phyloP scores from a whole-genome alignment of 192 early-diverging fungal species.

The Podila verticillata region DNA sequence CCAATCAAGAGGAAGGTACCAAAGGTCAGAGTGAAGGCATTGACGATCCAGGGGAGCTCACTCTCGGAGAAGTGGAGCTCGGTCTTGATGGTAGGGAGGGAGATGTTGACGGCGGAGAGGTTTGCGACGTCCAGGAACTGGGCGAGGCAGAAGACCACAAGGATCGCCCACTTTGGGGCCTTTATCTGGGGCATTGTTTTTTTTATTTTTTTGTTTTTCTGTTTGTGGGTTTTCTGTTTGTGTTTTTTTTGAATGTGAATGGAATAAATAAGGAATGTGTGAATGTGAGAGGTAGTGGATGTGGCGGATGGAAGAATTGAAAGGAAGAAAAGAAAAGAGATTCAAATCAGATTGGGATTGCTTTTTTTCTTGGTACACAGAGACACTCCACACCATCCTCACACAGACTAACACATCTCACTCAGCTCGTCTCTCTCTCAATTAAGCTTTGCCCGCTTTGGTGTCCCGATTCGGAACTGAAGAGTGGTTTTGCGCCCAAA shows the following conservation, averaged over 20 bases:
- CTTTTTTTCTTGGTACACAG: too few species aligned
- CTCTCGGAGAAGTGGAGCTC: constrained; percentile 46
- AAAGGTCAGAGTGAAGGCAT: constrained; percentile 53
- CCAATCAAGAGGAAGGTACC: constrained; percentile 54
- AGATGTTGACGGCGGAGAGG: constrained; percentile 56
- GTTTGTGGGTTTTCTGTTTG: not conserved
- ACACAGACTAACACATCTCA: too few species aligned
- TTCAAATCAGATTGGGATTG: not conserved
- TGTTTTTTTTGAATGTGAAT: not conserved
- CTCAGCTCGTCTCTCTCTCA: too few species aligned
- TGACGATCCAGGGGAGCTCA: constrained; percentile 52
- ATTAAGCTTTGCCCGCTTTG: too few species aligned
- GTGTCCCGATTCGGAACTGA: too few species aligned
- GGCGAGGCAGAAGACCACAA: constrained; percentile 51
- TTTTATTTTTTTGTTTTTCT: not conserved
- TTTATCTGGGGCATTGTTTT: constrained; percentile 7
- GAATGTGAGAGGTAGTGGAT: not conserved
- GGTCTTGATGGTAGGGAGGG: constrained; percentile 48
- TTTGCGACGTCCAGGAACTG: constrained; percentile 52
- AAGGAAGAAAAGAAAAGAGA: constrained; percentile 8
- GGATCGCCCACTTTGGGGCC: constrained; percentile 37
- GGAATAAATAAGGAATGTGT: not conserved
- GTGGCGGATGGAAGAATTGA: constrained; percentile 5
- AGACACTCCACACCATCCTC: too few species aligned
- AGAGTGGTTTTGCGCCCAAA: too few species aligned